Evolutionary conservation across 1,139 yeast species (phyloP), one percentile per base, ranked within the genome.

Genomic region (Geotrichum phurueaensis): DNA sequence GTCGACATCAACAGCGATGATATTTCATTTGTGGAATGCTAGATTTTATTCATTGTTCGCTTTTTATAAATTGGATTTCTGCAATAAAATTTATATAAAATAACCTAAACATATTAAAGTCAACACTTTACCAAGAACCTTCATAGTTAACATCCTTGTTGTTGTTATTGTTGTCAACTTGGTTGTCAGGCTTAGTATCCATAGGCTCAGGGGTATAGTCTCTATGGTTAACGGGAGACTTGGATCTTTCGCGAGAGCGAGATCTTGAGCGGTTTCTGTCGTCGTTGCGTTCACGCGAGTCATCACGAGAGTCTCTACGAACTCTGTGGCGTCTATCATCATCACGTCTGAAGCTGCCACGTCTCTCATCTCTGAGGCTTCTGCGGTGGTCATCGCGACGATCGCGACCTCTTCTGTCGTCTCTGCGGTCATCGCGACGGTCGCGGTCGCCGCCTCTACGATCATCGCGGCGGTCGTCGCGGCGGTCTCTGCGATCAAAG

Each of bases 401-500:
- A 43, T 61, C 62, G 12, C 63, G 66, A 13, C 47, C 47, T 39
- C 47, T 39, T 54, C 61, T 55, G 63, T 53, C 52, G 64, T 65
- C 60, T 52, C 66, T 36, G 45, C 63, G 39, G 63, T 55, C 58
- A 49, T 57, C 59, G 50, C 61, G 58, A 22, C 71, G 60, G 39
- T 60, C 53, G 18, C 62, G 60, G 39, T 60, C 53, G 22, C 62
- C 61, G 54, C 57, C 60, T 27, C 66, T 49, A 33, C 64, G 47
- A 43, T 65, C 60, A n/a, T 57, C 62, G 12, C 66, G 60, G 18
- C 68, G 63, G 39, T 66, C 62, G 27, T 65, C 69, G 15, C 69
- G 51, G 53, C 63, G 60, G 50, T 60, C 62, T 53, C 64, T 60
- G 53, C 66, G 59, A 59, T 60, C 65, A 89, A 76, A 57, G 95